These are phyloP conservation scores for Pichia terricola DNA, from an alignment of 1,139 yeast genomes.

Conservation along the genomic window DNA sequence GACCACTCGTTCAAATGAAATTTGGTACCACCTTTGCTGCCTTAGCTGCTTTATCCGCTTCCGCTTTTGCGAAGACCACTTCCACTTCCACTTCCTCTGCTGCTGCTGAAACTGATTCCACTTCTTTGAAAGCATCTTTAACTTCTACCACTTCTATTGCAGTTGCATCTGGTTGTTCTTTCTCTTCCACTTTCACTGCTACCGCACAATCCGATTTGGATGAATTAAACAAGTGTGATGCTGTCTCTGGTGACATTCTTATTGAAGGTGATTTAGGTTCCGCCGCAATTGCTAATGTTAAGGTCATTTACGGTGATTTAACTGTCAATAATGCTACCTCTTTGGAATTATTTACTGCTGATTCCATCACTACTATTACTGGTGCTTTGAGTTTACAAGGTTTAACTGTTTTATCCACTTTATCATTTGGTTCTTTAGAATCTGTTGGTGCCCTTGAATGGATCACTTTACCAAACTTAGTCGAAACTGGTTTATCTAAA, in stretches of 20 bases:
- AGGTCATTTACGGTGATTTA: slow-evolving; percentile 71
- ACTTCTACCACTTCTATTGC: slow-evolving; percentile 31
- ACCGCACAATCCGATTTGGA: slow-evolving; percentile 75
- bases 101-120: slow-evolving; percentile 5
- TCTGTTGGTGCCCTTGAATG: slow-evolving; percentile 73
- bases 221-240: slow-evolving; percentile 60
- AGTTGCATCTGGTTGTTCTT: slow-evolving; percentile 48
- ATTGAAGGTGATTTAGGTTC: slow-evolving; percentile 54
- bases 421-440: slow-evolving; percentile 71
- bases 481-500: slow-evolving; percentile 62
- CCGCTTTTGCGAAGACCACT: slow-evolving; percentile 4
- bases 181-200: slow-evolving; percentile 44
- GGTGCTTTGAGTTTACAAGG: slow-evolving; percentile 55
- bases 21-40: slow-evolving; percentile 7
- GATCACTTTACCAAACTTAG: slow-evolving; percentile 78
- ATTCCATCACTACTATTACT: slow-evolving; percentile 63
- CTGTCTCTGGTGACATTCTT: slow-evolving; percentile 70
- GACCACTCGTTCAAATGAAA: slow-evolving; percentile 7
- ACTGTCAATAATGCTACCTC: slow-evolving; percentile 53
- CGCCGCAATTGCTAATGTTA: slow-evolving; percentile 45
- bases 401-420: slow-evolving; percentile 57
- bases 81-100: not conserved
- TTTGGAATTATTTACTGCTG: slow-evolving; percentile 63
- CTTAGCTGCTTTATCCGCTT: slow-evolving; percentile 7
- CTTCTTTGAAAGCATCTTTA: slow-evolving; percentile 23